Evolutionary conservation across 345 rosid species (phyloP).

Genomic region (Mallotus nudiflorus): DNA sequence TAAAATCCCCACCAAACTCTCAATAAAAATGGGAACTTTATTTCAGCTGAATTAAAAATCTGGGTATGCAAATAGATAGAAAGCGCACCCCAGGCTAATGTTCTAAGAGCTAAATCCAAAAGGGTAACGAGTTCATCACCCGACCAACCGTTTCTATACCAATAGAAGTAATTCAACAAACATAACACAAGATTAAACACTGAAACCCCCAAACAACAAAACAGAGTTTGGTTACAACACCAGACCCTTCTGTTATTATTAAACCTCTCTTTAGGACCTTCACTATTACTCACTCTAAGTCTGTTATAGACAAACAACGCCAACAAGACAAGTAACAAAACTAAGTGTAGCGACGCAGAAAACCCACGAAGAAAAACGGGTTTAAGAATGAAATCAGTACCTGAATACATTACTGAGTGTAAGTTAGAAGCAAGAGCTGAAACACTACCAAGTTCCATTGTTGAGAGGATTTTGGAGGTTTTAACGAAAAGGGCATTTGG

Average conservation of each 20-base stretch:
- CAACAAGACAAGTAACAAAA: constrained; percentile 42
- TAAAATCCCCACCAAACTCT: constrained; percentile 76
- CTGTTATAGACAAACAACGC: constrained; percentile 38
- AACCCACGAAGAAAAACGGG: constrained; percentile 42
- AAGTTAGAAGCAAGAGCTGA: constrained; percentile 23
- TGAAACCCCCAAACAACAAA: constrained; percentile 54
- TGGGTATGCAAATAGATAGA: constrained; percentile 35
- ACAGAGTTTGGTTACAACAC: constrained; percentile 44
- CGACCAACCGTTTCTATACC: constrained; percentile 64
- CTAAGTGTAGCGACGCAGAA: constrained; percentile 41
- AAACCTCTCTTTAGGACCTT: constrained; percentile 9
- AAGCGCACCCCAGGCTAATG: constrained; percentile 66
- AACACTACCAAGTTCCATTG: constrained; percentile 33
- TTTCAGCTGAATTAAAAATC: constrained; percentile 27
- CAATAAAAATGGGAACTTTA: constrained; percentile 47
- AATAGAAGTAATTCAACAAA: constrained; percentile 56
- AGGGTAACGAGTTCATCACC: constrained; percentile 48
- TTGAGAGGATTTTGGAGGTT: constrained; percentile 11
- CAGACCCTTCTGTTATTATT: constrained; percentile 15
- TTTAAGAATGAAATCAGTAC: constrained; percentile 34
- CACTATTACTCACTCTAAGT: constrained; percentile 26
- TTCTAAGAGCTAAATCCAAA: constrained; percentile 53
- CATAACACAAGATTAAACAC: constrained; percentile 49
- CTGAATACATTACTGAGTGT: constrained; percentile 29
- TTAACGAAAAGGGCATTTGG: background rate